Evolutionary conservation across 129 eudicot species (phyloP).

Genomic region (Escallonia rubra): DNA sequence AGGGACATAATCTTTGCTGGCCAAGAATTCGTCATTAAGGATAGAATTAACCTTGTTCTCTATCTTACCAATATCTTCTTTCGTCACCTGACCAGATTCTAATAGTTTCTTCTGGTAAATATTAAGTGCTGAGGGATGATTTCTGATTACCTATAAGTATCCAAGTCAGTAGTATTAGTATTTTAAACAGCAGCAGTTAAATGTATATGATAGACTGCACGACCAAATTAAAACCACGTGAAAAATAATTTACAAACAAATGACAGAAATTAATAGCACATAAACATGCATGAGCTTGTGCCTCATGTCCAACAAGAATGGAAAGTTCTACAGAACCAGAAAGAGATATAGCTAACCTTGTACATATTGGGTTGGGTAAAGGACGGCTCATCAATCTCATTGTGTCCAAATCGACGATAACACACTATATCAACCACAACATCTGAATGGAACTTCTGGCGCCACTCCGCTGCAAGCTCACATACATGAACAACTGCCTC

Average conservation of each 20-base stretch:
- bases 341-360: constrained; percentile 44
- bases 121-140: constrained; percentile 81
- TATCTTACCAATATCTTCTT: constrained; percentile 73
- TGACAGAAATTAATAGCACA: too few species aligned
- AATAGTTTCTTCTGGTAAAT: constrained; percentile 79
- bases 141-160: constrained; percentile 59
- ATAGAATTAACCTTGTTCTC: constrained; percentile 72
- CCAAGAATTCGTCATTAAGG: constrained; percentile 86
- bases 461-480: constrained; percentile 99
- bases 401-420: constrained; percentile 97
- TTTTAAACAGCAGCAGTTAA: background rate
- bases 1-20: constrained; percentile 90
- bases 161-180: constrained; percentile 7
- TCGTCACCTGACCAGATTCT: constrained; percentile 67
- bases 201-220: background rate
- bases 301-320: background rate
- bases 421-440: constrained; percentile 96
- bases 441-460: constrained; percentile 94
- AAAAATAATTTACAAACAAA: background rate
- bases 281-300: background rate
- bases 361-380: constrained; percentile 98
- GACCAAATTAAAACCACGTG: background rate
- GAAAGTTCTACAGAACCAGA: background rate
- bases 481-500: constrained; percentile 96
- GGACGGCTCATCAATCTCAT: constrained; percentile 96